Evolutionary conservation across 73 alveolate species (phyloP), one percentile per base, ranked within the genome.

Genomic region (Diophrys appendiculata): DNA sequence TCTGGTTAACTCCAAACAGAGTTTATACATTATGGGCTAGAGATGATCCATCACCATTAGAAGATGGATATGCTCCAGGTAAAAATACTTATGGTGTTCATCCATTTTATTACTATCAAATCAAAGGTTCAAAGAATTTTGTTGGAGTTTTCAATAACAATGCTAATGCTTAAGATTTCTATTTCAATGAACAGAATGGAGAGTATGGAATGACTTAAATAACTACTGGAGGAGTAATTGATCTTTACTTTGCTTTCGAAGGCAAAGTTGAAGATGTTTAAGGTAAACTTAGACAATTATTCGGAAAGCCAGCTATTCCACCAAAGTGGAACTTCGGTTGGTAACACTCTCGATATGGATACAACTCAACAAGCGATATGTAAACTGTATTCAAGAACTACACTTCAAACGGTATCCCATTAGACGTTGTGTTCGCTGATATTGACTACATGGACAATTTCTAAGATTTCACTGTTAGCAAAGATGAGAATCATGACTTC

Each of bases 301-400:
- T 89, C 0, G 98, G 98, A 18, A 72, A 88, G 1, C 96, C 98
- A 27, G 69, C 68, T 0, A 73, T 92, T 14, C 95, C 98, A 43
- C 98, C 98, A 31, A 80, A 78, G 84, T 92, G 98, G 98, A 85
- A 90, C 28, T 80, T 92, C 72, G 98, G 98, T 0, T 92, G 96
- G 96, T 92, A 92, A 68, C 91, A 92, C 84, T 81, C 96, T 52
- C 72, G 93, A 78, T 89, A 92, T 91, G 95, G 93, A 29, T 92
- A 92, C 79, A 70, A 65, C 76, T 67, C 83, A 5, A 76, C 90
- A 22, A 68, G 54, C 26, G 84, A 54, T 35, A 87, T 86, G 54
- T 76, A 76, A 77, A 65, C 77, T 64, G 86, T 90, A 26, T 53
- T 73, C 68, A 27, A 68, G 0, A 76, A 78, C 34, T 92, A 92